Evolutionary conservation across 2,329 filamentous ascomycete genomes (phyloP).

Genomic region (Metarhizium anisopliae): DNA sequence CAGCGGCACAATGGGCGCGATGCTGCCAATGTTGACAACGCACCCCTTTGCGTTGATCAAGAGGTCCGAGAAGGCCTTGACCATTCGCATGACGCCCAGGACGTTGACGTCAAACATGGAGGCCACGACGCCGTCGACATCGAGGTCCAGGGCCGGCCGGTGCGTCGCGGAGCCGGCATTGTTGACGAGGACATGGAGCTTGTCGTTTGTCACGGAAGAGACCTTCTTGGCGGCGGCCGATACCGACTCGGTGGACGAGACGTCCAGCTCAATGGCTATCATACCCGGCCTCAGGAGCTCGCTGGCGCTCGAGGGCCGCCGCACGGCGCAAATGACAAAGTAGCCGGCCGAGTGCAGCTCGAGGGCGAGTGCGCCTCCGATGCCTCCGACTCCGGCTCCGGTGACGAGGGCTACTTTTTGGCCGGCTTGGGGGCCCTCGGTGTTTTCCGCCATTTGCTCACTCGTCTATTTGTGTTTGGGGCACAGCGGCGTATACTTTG

Average conservation of each 20-base stretch:
- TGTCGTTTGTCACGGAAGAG: constrained; percentile 7
- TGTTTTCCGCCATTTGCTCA: constrained; percentile 31
- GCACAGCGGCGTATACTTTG: no score
- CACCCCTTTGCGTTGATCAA: constrained; percentile 14
- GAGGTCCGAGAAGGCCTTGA: constrained; percentile 12
- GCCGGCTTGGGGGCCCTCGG: neutral
- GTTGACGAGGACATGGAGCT: constrained; percentile 15
- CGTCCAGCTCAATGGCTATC: constrained; percentile 22
- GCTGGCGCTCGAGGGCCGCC: constrained; percentile 11
- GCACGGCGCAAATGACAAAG: constrained; percentile 24
- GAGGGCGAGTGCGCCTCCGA: constrained; percentile 16
- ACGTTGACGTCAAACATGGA: constrained; percentile 34
- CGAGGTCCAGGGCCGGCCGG: constrained; percentile 19
- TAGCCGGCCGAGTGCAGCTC: constrained; percentile 15
- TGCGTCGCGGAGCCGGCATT: constrained; percentile 14
- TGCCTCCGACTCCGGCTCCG: constrained; percentile 12
- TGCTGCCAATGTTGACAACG: constrained; percentile 16
- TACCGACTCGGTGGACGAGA: constrained; percentile 19
- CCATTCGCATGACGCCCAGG: constrained; percentile 22
- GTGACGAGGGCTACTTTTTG: constrained; percentile 5
- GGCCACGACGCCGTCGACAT: constrained; percentile 19
- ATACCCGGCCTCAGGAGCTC: constrained; percentile 16
- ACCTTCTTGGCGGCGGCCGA: constrained; percentile 11
- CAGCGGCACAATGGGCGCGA: constrained; percentile 13
- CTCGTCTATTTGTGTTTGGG: constrained; percentile 13